Conservation (phyloP, 1,139 yeast species). For the Hansenula sp. region DNA sequence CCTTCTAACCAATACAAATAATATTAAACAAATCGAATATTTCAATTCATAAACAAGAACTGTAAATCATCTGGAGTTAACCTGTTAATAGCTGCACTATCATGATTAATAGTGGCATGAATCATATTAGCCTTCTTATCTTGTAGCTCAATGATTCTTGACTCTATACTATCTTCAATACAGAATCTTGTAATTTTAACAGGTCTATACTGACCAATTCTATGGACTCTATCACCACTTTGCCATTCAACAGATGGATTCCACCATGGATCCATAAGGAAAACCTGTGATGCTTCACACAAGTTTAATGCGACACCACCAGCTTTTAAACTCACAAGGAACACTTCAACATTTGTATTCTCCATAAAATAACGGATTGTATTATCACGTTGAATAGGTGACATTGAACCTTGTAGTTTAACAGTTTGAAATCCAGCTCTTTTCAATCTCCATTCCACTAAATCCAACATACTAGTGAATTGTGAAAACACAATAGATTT, state of each 20-base stretch:
- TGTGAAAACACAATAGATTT: conserved; percentile 96
- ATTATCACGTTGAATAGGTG: conserved; percentile 90
- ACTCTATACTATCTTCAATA: conserved; percentile 94
- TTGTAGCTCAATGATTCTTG: conserved; percentile 90
- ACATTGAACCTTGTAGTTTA: conserved; percentile 92
- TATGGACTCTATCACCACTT: conserved; percentile 95
- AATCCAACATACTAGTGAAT: conserved; percentile 92
- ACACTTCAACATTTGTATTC: conserved; percentile 86
- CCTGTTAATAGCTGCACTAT: conserved; percentile 82
- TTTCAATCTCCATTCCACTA: conserved; percentile 91
- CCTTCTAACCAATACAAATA: no score
- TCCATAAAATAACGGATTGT: conserved; percentile 90
- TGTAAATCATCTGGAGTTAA: conserved; percentile 92
- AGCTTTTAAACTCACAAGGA: conserved; percentile 89
- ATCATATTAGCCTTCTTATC: conserved; percentile 98
- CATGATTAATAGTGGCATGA: conserved; percentile 89
- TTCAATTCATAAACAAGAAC: conserved; percentile 77
- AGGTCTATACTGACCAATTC: conserved; percentile 95
- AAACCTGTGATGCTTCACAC: conserved; percentile 96
- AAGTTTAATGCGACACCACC: conserved; percentile 97
- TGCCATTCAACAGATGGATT: conserved; percentile 98
- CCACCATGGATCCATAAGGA: conserved; percentile 98
- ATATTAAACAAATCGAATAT: no score
- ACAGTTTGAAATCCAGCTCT: conserved; percentile 94
- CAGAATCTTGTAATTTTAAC: conserved; percentile 90